phyloP scores from a whole-genome alignment of 1,284 basidiomycete genomes.

The Boletus sp. region DNA sequence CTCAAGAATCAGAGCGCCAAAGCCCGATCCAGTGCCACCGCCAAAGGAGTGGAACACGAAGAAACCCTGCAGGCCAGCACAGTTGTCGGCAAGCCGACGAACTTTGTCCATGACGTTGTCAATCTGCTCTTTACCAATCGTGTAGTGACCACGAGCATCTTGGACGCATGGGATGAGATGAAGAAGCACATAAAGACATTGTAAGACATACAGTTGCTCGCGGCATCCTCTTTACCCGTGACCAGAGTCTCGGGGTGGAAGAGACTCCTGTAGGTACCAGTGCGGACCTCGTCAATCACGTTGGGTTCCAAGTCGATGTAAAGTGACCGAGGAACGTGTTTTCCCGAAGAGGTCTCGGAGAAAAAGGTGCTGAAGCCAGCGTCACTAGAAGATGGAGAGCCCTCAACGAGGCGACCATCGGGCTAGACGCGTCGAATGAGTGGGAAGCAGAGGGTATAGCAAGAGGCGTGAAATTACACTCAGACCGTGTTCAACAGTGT shows the following conservation, averaged over 20 bases:
- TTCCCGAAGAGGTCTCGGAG: slow-evolving; percentile 88
- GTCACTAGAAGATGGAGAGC: slow-evolving; percentile 69
- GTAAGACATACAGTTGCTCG: slow-evolving; percentile 86
- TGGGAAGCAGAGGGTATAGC: not conserved
- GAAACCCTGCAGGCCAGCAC: slow-evolving; percentile 97
- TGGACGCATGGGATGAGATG: not conserved
- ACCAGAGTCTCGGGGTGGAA: slow-evolving; percentile 99
- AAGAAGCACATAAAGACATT: not conserved
- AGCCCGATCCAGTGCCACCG: slow-evolving; percentile 98
- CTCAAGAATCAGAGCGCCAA: slow-evolving; percentile 96
- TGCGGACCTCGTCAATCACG: slow-evolving; percentile 96
- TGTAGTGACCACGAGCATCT: slow-evolving; percentile 98
- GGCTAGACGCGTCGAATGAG: slow-evolving; percentile 46
- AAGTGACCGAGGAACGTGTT: slow-evolving; percentile 97
- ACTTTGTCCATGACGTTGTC: slow-evolving; percentile 93
- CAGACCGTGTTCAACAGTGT: slow-evolving; percentile 96
- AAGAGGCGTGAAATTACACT: slow-evolving; percentile 59
- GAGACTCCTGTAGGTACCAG: slow-evolving; percentile 90
- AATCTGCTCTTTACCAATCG: slow-evolving; percentile 95
- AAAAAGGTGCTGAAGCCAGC: slow-evolving; percentile 98
- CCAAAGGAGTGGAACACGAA: slow-evolving; percentile 99
- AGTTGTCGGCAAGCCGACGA: slow-evolving; percentile 95
- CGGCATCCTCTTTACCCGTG: slow-evolving; percentile 98
- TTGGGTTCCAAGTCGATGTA: slow-evolving; percentile 98
- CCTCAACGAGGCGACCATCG: slow-evolving; percentile 76